Base-by-base conservation (phyloP, 148 eudicot genomes). In the Heliamphora exappendiculata region DNA sequence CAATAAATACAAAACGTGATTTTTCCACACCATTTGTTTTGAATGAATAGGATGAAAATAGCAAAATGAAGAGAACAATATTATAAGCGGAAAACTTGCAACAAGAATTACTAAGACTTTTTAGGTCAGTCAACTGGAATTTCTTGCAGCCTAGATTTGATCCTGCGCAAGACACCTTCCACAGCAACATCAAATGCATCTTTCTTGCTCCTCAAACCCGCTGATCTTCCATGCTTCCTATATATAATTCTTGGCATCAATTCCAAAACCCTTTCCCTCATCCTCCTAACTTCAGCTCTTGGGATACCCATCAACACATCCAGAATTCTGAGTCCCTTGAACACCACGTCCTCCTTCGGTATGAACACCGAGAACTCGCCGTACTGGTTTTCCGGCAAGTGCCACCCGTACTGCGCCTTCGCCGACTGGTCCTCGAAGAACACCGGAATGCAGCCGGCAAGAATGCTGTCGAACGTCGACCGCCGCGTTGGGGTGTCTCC, bases 121-220 rank as follows among this genome's bases (percentile, higher is more conserved):
- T 13, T 26, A 14, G n/a, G 0, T 59, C 51, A 83, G 20, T 76
- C 78, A 54, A 22, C 64, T 28, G 51, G 53, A 70, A 84, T 17
- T 70, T 84, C 84, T 70, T 74, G 63, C 67, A 89, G 77, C 74
- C 98, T 87, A 7, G 86, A 82, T 50, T 87, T 86, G 72, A 95
- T 92, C 82, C 91, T 91, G 63, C 83, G 71, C 76, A 95, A 74
- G 2, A 84, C 76, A 16, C 97, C 98, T 17, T 95, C 97, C 79
- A 95, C 73, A 8, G 98, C 97, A 66, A 92, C 80, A 82, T 95
- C 98, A 67, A 95, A 92, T 5, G 98, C 98, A 83, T 95, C 97
- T 69, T 89, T 92, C 80, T 77, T 89, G 9, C 83, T 82, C 87
- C 84, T 89, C 83, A 92, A 81, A n/a, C 97, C 98, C 62, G 91